Base-by-base conservation (phyloP, 2,329 filamentous ascomycete genomes). In the Aspergillus latus region DNA sequence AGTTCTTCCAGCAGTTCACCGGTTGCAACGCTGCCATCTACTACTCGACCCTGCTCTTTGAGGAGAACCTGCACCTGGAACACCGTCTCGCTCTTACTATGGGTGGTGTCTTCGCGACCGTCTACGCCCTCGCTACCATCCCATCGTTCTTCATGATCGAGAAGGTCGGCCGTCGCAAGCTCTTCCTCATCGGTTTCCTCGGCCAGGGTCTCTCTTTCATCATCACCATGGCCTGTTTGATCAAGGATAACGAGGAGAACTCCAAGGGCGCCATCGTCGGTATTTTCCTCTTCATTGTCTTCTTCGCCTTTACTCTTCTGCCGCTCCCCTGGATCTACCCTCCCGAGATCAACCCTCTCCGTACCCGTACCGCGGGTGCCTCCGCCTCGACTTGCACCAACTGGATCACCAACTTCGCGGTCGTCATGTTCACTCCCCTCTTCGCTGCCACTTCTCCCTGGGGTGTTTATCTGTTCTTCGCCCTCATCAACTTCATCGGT, bases 241-340 rank as follows among this genome's bases (percentile, higher is more conserved):
- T 72, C 37, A 57, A 64, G 2, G 52, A 56, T 1, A 67, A 30
- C 16, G 30, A 45, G 7, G 16, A 56, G 13, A 66, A 64, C 15
- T 58, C 71, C 16, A 71, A 72, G 59, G 72, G 72, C 56, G 71
- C 71, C 15, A 64, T 77, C 6, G 84, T 87, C 1, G 85, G 85
- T 55, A 72, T 88, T 30, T 88, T 88, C 72, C 80, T 83, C 3
- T 88, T 87, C 70, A 88, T 88, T 60, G 80, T 80, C 5, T 85
- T 84, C 59, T 88, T 88, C 60, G 86, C 84, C 10, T 84, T 84
- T 0, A 86, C 83, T 0, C 84, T 82, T 78, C 68, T 86, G 4
- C 83, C 84, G 8, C 77, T 86, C 26, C 84, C 84, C 2, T 88
- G 83, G 84, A 58, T 70, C 51, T 70, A 72, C 58, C 71, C 78